Base-by-base conservation (phyloP, 2,329 filamentous ascomycete genomes). In the Epichloe aotearoae region DNA sequence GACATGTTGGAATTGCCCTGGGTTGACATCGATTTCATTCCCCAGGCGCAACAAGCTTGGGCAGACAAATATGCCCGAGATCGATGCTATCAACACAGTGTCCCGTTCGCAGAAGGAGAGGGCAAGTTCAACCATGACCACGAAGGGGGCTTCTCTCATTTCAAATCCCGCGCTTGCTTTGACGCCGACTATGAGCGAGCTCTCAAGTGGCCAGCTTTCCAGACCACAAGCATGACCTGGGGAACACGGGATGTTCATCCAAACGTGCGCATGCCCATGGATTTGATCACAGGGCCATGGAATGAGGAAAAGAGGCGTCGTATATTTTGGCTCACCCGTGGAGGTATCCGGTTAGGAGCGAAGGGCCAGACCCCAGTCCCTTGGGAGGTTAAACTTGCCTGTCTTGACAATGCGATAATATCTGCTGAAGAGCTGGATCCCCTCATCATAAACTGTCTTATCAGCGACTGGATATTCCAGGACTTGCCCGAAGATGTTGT, bases 21-120 rank as follows among this genome's bases (percentile, higher is more conserved):
- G 73, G 61, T 66, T 5, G 66, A 62, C n/a, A 61, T 72, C n/a
- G 59, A 69, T 36, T 60, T 74, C 30, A 67, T 78, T 10, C 64
- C 75, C 3, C 64, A 71, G 43, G 74, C 73, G 11, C 70, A 73
- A 58, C 67, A 76, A 47, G 61, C 65, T 3, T 78, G 74, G 72
- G 66, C 68, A 43, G 65, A 69, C 23, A 65, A 58, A 43, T 61
- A 70, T 50, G 68, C 65, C 7, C 62, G 57, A 5, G 57, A 59
- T 38, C 61, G 64, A 12, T 59, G 60, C 53, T 69, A 66, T 50
- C 56, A 66, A 45, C 64, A 72, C 54, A 62, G 60, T 53, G 33
- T 59, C 45, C 56, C 52, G 3, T 19, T 53, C 36, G 34, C 39
- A 30, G 40, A 38, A 12, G 47, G 26, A 19, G 6, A 23, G 1